Percentiles rank a stretch among this genome's conserved stretches.
Conservation (phyloP, 495 filamentous ascomycete genomes). For the Pseudomonodictys pantanalensis region DNA sequence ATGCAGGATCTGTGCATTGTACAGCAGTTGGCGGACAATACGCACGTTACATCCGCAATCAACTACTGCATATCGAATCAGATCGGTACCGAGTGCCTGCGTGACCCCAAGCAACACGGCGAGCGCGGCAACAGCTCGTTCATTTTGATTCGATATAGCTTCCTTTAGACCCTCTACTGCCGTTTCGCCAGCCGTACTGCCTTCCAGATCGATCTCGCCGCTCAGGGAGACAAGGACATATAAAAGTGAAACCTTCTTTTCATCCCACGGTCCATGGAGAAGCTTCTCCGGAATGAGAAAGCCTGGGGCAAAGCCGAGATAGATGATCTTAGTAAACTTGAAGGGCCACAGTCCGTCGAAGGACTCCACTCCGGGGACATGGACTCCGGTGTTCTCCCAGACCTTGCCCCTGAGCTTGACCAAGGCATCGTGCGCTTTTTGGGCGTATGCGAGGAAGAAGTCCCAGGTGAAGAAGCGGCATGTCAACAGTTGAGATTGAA, state of each 20-base stretch:
- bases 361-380: slow-evolving; percentile 2
- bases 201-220: slow-evolving; percentile 30
- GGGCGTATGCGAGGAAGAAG: slow-evolving; percentile 28
- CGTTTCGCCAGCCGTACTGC: slow-evolving; percentile 24
- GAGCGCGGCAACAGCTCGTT: slow-evolving; percentile 28
- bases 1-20: slow-evolving; percentile 30
- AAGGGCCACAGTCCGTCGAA: slow-evolving; percentile 23
- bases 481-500: slow-evolving; percentile 24
- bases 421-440: slow-evolving; percentile 17
- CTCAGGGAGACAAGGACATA: slow-evolving; percentile 27
- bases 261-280: slow-evolving; percentile 22
- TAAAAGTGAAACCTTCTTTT: slow-evolving; percentile 22
- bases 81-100: slow-evolving; percentile 16
- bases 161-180: slow-evolving; percentile 27
- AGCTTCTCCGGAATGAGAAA: slow-evolving; percentile 33
- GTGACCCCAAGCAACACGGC: slow-evolving; percentile 18
- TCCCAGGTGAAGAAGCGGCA: slow-evolving; percentile 29
- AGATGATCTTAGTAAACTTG: slow-evolving; percentile 19
- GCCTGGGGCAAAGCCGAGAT: slow-evolving; percentile 24
- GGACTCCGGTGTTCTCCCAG: slow-evolving; percentile 12
- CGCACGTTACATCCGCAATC: slow-evolving; percentile 18
- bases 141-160: slow-evolving; percentile 19
- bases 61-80: slow-evolving; percentile 15
- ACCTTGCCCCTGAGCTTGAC: slow-evolving; percentile 11
- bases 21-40: slow-evolving; percentile 24